Conservation (phyloP, 441 rosid genomes). For the California macrophylla region DNA sequence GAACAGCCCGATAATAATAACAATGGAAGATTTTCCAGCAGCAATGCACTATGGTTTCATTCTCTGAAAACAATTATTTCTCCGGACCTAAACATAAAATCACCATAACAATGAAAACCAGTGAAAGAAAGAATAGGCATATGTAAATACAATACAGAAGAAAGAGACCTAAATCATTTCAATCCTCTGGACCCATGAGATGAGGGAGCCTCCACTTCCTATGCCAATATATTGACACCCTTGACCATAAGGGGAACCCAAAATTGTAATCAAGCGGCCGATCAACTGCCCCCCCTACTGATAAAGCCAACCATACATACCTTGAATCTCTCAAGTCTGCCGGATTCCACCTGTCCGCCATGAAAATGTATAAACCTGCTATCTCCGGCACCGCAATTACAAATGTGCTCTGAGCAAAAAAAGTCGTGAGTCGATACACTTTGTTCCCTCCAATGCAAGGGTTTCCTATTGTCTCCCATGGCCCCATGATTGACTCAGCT, state of each 20-base stretch:
- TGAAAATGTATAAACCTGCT: slow-evolving; percentile 59
- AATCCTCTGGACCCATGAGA: slow-evolving; percentile 27
- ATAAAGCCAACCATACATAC: slow-evolving; percentile 75
- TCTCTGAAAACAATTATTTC: neutral
- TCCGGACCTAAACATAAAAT: neutral
- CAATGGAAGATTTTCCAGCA: neutral
- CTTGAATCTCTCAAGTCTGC: slow-evolving; percentile 77
- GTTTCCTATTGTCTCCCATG: slow-evolving; percentile 87
- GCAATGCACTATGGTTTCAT: neutral
- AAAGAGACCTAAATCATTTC: slow-evolving; percentile 13
- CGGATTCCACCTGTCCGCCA: slow-evolving; percentile 95
- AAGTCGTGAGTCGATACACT: slow-evolving; percentile 51
- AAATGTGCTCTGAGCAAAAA: slow-evolving; percentile 73
- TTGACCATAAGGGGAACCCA: slow-evolving; percentile 77
- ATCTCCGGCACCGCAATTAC: slow-evolving; percentile 60
- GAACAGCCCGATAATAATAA: neutral
- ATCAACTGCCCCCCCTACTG: slow-evolving; percentile 71
- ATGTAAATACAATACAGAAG: slow-evolving; percentile 14
- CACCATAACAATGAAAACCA: neutral
- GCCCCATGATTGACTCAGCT: slow-evolving; percentile 75
- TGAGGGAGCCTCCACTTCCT: slow-evolving; percentile 71
- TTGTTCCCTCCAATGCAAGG: slow-evolving; percentile 82
- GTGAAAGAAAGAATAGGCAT: slow-evolving; percentile 16
- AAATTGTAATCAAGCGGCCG: slow-evolving; percentile 57
- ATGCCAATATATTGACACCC: slow-evolving; percentile 85